Conservation (phyloP, 345 rosid genomes). For the Salix brachista region DNA sequence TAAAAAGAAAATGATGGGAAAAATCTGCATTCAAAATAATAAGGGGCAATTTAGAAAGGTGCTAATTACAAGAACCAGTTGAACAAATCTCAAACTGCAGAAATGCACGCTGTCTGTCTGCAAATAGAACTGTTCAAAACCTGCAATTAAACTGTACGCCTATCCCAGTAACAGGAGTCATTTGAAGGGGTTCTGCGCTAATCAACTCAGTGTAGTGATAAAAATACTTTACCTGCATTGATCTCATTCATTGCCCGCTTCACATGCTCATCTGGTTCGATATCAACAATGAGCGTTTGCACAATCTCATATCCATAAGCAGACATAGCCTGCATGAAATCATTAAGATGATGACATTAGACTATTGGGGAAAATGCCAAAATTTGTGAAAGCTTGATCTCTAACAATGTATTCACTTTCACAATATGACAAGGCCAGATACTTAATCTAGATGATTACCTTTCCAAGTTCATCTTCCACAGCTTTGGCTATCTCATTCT, state of each 20-base stretch:
- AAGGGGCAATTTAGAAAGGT: background rate
- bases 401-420: background rate
- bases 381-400: background rate
- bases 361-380: background rate
- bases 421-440: background rate
- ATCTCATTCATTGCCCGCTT: constrained; percentile 25
- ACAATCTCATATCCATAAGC: constrained; percentile 26
- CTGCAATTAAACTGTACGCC: background rate
- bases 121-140: background rate
- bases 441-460: background rate
- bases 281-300: constrained; percentile 22
- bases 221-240: constrained; percentile 11
- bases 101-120: background rate
- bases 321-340: constrained; percentile 22
- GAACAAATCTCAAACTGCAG: background rate
- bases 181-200: background rate
- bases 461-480: constrained; percentile 16
- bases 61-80: background rate
- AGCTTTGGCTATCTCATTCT: constrained; percentile 15
- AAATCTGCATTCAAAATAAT: no score
- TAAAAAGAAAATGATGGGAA: no score
- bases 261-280: constrained; percentile 21
- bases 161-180: background rate
- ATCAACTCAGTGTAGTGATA: background rate
- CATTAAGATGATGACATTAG: background rate